Conservation (phyloP, 1,139 yeast species). For the Pneumocystis wakefieldiae region DNA sequence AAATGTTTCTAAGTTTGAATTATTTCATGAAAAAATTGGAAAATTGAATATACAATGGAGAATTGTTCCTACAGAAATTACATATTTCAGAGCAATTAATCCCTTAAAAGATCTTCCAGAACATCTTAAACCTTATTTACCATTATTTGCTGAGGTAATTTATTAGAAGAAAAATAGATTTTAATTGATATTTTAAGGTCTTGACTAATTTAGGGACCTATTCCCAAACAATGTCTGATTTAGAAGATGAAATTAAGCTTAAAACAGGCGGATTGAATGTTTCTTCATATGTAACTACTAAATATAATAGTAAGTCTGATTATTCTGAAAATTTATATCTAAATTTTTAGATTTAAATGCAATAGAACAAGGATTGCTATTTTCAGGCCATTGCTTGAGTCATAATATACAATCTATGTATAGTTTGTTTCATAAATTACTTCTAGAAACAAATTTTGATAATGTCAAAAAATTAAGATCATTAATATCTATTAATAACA, state of each 20-base stretch:
- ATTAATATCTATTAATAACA: slow-evolving; percentile 45
- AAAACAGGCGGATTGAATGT: slow-evolving; percentile 74
- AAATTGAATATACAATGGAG: slow-evolving; percentile 20
- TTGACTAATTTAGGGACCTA: slow-evolving; percentile 66
- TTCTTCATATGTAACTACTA: slow-evolving; percentile 39
- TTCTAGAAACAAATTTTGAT: slow-evolving; percentile 53
- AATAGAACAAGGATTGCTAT: slow-evolving; percentile 36
- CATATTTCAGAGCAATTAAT: slow-evolving; percentile 50
- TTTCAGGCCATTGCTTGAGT: slow-evolving; percentile 60
- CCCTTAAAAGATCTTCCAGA: slow-evolving; percentile 41
- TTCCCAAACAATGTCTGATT: slow-evolving; percentile 51
- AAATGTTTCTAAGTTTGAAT: slow-evolving; percentile 32
- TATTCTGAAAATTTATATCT: slow-evolving; percentile 19
- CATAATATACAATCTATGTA: slow-evolving; percentile 47
- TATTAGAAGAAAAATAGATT: not conserved
- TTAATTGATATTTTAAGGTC: not conserved
- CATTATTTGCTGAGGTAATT: slow-evolving; percentile 64
- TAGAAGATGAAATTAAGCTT: slow-evolving; percentile 71
- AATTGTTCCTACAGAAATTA: slow-evolving; percentile 49
- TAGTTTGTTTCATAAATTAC: slow-evolving; percentile 51
- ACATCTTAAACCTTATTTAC: slow-evolving; percentile 50
- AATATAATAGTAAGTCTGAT: slow-evolving; percentile 29
- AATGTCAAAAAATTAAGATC: slow-evolving; percentile 59
- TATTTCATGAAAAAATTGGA: slow-evolving; percentile 15
- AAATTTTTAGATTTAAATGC: slow-evolving; percentile 25